Conservation (phyloP, 106 monocot species). For the Dendrobium huoshanense region DNA sequence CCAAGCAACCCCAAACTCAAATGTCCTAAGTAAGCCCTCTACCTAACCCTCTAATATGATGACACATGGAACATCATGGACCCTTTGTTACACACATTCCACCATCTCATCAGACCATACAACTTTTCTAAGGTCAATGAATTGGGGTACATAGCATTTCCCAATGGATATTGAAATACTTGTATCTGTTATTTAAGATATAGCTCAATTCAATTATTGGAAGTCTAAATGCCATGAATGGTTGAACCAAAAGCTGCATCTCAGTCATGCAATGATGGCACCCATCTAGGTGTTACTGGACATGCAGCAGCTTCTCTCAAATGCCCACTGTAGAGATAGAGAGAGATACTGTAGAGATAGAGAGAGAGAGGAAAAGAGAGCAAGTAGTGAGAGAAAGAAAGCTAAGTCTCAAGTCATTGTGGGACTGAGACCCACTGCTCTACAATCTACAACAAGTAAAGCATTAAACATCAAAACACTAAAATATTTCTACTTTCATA, state of each 20-base stretch:
- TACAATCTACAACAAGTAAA: slow-evolving; percentile 4
- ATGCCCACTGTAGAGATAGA: background rate
- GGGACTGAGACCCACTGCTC: slow-evolving; percentile 1
- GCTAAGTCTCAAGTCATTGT: background rate
- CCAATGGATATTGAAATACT: background rate
- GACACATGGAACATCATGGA: too few species aligned
- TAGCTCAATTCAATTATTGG: slow-evolving; percentile 6
- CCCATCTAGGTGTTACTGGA: slow-evolving; percentile 10
- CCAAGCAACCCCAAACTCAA: too few species aligned
- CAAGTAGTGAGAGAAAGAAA: background rate
- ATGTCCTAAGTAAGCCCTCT: too few species aligned
- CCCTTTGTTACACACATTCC: too few species aligned
- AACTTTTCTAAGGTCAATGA: too few species aligned
- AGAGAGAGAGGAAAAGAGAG: background rate
- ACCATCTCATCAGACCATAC: too few species aligned
- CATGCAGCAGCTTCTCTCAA: slow-evolving; percentile 8
- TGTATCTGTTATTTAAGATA: background rate
- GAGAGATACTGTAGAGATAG: background rate
- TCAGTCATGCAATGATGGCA: slow-evolving; percentile 10
- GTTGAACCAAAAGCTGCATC: slow-evolving; percentile 11
- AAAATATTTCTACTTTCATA: slow-evolving; percentile 10
- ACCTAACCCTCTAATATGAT: too few species aligned
- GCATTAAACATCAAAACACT: slow-evolving; percentile 7
- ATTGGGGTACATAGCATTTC: background rate
- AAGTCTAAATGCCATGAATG: background rate